phyloP scores from a whole-genome alignment of 345 rosid species.

The Jatropha curcas region DNA sequence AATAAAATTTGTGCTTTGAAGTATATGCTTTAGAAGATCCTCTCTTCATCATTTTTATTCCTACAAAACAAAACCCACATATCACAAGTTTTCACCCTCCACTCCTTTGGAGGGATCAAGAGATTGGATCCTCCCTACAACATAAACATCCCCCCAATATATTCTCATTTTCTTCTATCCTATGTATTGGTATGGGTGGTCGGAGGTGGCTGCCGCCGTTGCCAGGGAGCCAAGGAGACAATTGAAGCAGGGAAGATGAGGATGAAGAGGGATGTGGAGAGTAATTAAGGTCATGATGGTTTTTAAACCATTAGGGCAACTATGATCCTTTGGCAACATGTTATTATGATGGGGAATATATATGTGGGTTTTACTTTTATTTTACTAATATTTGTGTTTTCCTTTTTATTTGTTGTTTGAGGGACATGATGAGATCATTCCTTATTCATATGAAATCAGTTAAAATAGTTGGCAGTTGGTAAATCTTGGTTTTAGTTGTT shows the following conservation, averaged over 20 bases:
- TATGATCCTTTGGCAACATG: slow-evolving; percentile 40
- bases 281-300: slow-evolving; percentile 29
- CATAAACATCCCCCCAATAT: not conserved
- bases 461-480: too few relatives aligned
- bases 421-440: too few relatives aligned
- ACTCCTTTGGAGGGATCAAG: not conserved
- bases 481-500: not conserved
- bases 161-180: not conserved
- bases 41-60: slow-evolving; percentile 12
- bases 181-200: slow-evolving; percentile 7
- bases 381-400: too few relatives aligned
- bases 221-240: not conserved
- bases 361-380: too few relatives aligned
- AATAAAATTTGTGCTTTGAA: slow-evolving; percentile 14
- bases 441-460: too few relatives aligned
- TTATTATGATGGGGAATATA: not conserved
- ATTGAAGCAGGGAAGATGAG: slow-evolving; percentile 9
- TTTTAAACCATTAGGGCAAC: slow-evolving; percentile 41
- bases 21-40: slow-evolving; percentile 53
- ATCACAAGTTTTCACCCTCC: not conserved
- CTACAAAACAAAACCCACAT: slow-evolving; percentile 7
- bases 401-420: not conserved
- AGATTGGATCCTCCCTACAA: not conserved
- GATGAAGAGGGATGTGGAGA: not conserved
- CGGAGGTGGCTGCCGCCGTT: not conserved